These are phyloP conservation scores for Penicillium antarcticum DNA, from an alignment of 495 filamentous ascomycete species.

Conservation along the genomic window DNA sequence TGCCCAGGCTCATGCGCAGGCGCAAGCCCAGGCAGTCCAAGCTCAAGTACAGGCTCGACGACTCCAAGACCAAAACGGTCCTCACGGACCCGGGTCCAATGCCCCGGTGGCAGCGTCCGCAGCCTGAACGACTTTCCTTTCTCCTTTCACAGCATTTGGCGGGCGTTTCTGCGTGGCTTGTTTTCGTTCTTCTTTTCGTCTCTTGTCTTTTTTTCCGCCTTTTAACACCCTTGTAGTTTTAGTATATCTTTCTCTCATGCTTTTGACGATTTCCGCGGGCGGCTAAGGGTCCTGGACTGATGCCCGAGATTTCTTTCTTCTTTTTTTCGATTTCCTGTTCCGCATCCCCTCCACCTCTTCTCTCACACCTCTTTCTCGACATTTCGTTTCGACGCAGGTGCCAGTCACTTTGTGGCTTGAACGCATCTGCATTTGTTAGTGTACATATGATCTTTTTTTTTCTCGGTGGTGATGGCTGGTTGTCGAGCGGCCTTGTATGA, in stretches of 20 bases:
- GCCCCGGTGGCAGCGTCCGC: slow-evolving; percentile 25
- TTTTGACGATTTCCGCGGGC: slow-evolving; percentile 23
- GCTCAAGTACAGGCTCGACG: slow-evolving; percentile 34
- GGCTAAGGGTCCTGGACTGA: slow-evolving; percentile 22
- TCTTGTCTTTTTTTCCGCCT: slow-evolving; percentile 17
- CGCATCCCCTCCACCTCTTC: slow-evolving; percentile 15
- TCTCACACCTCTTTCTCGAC: slow-evolving; percentile 17
- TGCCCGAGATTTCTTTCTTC: slow-evolving; percentile 14
- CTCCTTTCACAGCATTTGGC: slow-evolving; percentile 33
- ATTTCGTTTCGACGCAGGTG: slow-evolving; percentile 22
- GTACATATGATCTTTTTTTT: slow-evolving; percentile 39
- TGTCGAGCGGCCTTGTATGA: slow-evolving; percentile 20
- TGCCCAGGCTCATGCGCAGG: slow-evolving; percentile 47
- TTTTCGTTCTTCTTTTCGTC: slow-evolving; percentile 14
- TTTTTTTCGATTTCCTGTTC: slow-evolving; percentile 21
- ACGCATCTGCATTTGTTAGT: slow-evolving; percentile 34
- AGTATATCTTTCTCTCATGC: slow-evolving; percentile 24
- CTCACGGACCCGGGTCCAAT: slow-evolving; percentile 17
- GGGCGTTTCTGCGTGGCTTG: slow-evolving; percentile 34
- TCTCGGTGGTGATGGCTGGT: slow-evolving; percentile 12
- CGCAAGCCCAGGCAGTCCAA: slow-evolving; percentile 43
- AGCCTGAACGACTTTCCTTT: slow-evolving; percentile 32
- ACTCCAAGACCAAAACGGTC: slow-evolving; percentile 39
- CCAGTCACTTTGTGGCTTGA: slow-evolving; percentile 18
- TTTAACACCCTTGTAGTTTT: slow-evolving; percentile 37